These are phyloP conservation scores for Dactylellina drechsleri DNA, from an alignment of 2,329 filamentous ascomycete genomes.

Conservation along the genomic window DNA sequence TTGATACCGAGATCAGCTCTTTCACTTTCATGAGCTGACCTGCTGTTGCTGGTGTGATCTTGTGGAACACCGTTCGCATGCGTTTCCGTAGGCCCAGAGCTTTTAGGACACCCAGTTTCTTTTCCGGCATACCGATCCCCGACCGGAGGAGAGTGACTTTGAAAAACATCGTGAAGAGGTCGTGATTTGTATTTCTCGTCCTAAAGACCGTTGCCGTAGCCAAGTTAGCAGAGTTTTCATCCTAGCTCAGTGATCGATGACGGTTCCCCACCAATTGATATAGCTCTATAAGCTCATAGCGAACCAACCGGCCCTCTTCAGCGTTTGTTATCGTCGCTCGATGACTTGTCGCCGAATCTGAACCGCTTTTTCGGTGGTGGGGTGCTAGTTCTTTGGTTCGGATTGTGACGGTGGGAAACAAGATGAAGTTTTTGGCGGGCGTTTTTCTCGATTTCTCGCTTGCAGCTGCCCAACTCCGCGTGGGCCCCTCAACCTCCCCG, in stretches of 20 bases:
- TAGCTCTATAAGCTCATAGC: conserved; percentile 30
- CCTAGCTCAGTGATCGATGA: background rate
- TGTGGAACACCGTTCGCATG: conserved; percentile 87
- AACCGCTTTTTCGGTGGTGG: background rate
- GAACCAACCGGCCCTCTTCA: background rate
- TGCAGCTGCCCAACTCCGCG: conserved; percentile 17
- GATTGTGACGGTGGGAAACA: background rate
- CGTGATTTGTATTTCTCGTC: conserved; percentile 30
- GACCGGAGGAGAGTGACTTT: conserved; percentile 89
- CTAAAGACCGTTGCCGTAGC: background rate
- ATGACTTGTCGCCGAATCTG: conserved; percentile 4
- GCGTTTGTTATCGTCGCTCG: background rate
- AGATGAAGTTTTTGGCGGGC: background rate
- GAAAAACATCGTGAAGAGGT: conserved; percentile 73
- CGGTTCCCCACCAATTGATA: conserved; percentile 14
- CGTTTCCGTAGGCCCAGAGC: conserved; percentile 87
- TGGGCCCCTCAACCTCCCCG: conserved; percentile 5
- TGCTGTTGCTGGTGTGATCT: conserved; percentile 80
- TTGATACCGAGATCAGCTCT: conserved; percentile 83
- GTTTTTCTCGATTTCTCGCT: conserved; percentile 12
- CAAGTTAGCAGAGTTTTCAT: conserved; percentile 13
- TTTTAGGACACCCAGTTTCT: conserved; percentile 80
- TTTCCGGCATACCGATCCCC: conserved; percentile 84
- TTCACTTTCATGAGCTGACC: conserved; percentile 95
- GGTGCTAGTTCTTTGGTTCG: too few species aligned